Conservation (phyloP, 768 basidiomycete species). For the Tricholoma saponaceum region DNA sequence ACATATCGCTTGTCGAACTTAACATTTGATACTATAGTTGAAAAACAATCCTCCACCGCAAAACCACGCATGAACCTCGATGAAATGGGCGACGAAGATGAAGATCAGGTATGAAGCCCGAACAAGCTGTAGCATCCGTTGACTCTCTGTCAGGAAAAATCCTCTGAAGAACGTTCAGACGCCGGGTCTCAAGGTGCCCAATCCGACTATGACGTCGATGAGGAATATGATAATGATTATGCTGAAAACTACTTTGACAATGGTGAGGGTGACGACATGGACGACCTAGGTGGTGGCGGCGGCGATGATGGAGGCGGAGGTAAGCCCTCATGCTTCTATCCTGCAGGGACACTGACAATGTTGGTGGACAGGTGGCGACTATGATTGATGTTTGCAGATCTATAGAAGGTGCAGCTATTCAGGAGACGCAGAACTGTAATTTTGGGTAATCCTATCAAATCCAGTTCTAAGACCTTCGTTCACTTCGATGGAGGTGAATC, state of each 20-base stretch:
- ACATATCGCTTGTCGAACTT: background rate
- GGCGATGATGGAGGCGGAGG: conserved; percentile 68
- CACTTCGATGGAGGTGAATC: background rate
- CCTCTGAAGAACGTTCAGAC: conserved; percentile 65
- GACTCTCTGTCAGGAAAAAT: conserved; percentile 50
- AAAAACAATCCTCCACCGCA: conserved; percentile 20
- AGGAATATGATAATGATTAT: conserved; percentile 91
- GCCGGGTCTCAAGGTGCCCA: conserved; percentile 60
- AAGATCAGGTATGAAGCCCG: conserved; percentile 42
- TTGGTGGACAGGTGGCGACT: conserved; percentile 14
- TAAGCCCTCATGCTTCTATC: conserved; percentile 5
- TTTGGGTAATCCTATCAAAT: background rate
- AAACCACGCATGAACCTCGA: conserved; percentile 58
- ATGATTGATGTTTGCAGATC: conserved; percentile 8
- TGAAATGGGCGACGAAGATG: conserved; percentile 61
- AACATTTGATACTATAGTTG: conserved; percentile 13
- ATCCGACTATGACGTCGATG: conserved; percentile 82
- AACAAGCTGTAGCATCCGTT: background rate
- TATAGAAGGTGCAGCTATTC: background rate
- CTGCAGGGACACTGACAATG: background rate
- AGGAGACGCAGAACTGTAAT: background rate
- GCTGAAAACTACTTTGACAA: conserved; percentile 91
- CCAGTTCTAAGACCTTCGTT: background rate
- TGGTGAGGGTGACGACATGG: conserved; percentile 77
- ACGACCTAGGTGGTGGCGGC: conserved; percentile 70